Evolutionary conservation across 2,329 filamentous ascomycete genomes (phyloP), one percentile per base, ranked within the genome.

Genomic region (Colletotrichum eremochloae): DNA sequence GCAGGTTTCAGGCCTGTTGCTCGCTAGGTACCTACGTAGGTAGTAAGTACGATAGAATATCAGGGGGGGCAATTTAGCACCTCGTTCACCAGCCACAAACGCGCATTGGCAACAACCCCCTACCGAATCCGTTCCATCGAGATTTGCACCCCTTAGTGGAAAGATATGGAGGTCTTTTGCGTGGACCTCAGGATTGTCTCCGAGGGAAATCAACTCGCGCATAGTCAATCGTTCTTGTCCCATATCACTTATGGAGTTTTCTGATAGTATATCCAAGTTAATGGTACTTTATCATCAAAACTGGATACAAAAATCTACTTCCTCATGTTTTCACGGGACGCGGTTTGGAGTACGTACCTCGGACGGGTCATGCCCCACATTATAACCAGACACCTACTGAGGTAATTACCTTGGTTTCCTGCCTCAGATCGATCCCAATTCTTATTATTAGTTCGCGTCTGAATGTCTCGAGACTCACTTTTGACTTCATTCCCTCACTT

Each of bases 81-180:
- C 38, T 40, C 24, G 48, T 40, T 53, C 38, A 36, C n/a, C 48
- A 63, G 48, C 66, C 57, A 67, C 48, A 62, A n/a, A 24, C 53
- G 14, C 14, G 36, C 33, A 20, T 42, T 33, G 24, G 33, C 12
- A 15, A 15, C 20, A 60, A 31, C 24, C 46, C n/a, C 46, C 14
- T 50, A 20, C 24, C 20, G 60, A 38, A 33, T 38, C n/a, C 24
- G 31, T 31, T 48, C 66, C 56, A 24, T 68, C 66, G 57, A 68
- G 50, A 63, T 63, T 15, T 24, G 24, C 24, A 24, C 24, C 24
- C 24, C 24, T 24, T 24, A 24, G 24, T 24, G 24, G 40, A 42
- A 42, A 42, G 40, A 42, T 15, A 4, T 3, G 40, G 38, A 40
- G 8, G 40, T 3, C 40, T 42, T 42, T 42, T 14, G 3, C 15